A percentile compares a stretch with the other conserved stretches of the same genome.
phyloP scores from a whole-genome alignment of 1,284 basidiomycete species.

The Tylopilus orsonianus region DNA sequence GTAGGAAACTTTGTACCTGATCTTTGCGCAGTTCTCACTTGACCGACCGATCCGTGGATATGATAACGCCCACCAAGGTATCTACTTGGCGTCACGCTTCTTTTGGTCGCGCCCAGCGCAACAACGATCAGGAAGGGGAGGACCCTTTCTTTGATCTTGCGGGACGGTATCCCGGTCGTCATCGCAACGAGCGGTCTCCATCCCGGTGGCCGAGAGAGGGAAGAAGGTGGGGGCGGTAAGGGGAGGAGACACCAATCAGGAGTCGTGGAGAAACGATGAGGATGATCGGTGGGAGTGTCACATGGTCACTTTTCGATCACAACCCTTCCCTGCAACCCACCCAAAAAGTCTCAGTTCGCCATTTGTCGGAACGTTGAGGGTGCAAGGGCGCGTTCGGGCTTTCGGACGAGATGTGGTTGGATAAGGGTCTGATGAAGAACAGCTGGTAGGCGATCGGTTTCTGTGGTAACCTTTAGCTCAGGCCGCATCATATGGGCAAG shows the following conservation, averaged over 20 bases:
- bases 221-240: too few species aligned
- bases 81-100: slow-evolving; percentile 3
- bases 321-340: not conserved
- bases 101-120: slow-evolving; percentile 4
- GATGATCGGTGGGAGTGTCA: not conserved
- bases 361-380: slow-evolving; percentile 6
- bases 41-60: slow-evolving; percentile 3
- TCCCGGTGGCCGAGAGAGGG: slow-evolving; percentile 10
- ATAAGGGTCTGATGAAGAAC: too few species aligned
- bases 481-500: not conserved
- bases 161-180: slow-evolving; percentile 28
- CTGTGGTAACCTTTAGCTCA: not conserved
- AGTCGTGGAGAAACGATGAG: not conserved
- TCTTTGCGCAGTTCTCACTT: slow-evolving; percentile 7
- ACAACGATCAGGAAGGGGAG: slow-evolving; percentile 2
- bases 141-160: slow-evolving; percentile 1
- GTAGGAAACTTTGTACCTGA: slow-evolving; percentile 20
- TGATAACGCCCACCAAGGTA: slow-evolving; percentile 5
- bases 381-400: not conserved
- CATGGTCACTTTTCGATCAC: not conserved
- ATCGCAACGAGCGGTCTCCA: slow-evolving; percentile 23
- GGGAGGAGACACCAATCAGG: not conserved
- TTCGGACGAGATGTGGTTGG: not conserved
- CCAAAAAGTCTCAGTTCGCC: slow-evolving; percentile 7
- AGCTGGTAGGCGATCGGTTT: not conserved